Evolutionary conservation across 495 filamentous ascomycete genomes (phyloP).

Genomic region (Talaromyces trachyspermus): DNA sequence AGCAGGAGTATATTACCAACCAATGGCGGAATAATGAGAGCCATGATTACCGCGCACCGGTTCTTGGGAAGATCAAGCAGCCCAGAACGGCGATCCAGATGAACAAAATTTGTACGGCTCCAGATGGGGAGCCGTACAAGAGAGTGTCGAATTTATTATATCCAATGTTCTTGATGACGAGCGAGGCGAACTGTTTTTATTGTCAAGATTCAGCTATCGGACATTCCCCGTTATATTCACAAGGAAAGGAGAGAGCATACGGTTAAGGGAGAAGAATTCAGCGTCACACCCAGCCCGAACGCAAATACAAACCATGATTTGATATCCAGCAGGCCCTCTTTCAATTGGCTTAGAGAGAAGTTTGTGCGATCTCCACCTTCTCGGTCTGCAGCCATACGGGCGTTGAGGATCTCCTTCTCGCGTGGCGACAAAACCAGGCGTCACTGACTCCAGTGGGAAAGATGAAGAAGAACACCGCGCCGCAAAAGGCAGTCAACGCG

Average conservation of each 20-base stretch:
- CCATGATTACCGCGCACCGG: conserved; percentile 16
- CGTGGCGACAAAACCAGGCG: conserved; percentile 48
- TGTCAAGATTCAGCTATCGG: background rate
- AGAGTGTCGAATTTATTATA: conserved; percentile 24
- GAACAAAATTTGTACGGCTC: conserved; percentile 24
- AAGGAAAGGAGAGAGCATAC: background rate
- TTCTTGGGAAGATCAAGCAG: conserved; percentile 17
- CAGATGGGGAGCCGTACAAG: conserved; percentile 24
- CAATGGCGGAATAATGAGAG: conserved; percentile 20
- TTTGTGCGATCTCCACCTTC: conserved; percentile 54
- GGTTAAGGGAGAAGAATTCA: conserved; percentile 12
- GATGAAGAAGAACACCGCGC: conserved; percentile 42
- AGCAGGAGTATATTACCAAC: conserved; percentile 23
- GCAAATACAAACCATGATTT: conserved; percentile 55
- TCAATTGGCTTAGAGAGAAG: conserved; percentile 48
- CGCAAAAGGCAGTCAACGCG: conserved; percentile 42
- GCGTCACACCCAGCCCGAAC: conserved; percentile 37
- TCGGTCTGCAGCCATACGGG: conserved; percentile 47
- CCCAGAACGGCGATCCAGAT: conserved; percentile 25
- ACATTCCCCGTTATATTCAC: background rate
- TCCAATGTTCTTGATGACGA: conserved; percentile 26
- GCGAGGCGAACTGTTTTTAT: conserved; percentile 23
- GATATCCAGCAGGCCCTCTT: conserved; percentile 47
- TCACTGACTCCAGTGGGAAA: conserved; percentile 54
- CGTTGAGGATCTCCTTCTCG: conserved; percentile 46